Evolutionary conservation across 345 rosid species (phyloP).

Genomic region (Aethionema arabicum): DNA sequence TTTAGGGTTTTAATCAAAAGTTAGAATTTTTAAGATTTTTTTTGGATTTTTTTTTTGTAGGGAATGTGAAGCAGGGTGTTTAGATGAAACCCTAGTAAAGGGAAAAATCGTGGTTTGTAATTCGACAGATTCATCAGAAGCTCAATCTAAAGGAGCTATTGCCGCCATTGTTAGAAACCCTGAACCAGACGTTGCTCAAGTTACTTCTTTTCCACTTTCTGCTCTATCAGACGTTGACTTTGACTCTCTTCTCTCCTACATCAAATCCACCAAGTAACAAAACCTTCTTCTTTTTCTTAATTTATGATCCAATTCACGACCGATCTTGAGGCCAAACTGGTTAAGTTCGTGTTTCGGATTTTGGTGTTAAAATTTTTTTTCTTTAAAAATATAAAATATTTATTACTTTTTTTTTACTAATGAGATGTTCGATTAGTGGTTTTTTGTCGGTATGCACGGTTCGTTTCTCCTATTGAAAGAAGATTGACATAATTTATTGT

Average conservation of each 20-base stretch:
- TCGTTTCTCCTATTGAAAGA: no score
- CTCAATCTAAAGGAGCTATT: slow-evolving; percentile 21
- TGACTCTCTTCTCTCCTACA: slow-evolving; percentile 19
- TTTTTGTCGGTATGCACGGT: no score
- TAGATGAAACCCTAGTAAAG: slow-evolving; percentile 17
- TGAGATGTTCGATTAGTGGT: no score
- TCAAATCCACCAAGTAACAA: slow-evolving; percentile 19
- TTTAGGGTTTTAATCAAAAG: background rate
- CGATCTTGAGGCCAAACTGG: no score
- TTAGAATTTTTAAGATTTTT: background rate
- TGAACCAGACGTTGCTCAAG: background rate
- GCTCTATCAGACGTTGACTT: background rate
- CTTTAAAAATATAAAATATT: no score
- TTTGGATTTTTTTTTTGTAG: slow-evolving; percentile 27
- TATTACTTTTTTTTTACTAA: no score
- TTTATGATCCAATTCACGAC: no score
- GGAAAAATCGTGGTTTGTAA: slow-evolving; percentile 39
- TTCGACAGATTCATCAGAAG: fast-evolving
- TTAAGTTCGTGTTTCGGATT: no score
- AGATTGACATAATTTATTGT: no score
- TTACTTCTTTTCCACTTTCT: slow-evolving; percentile 23
- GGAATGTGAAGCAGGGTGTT: background rate
- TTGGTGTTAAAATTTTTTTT: no score
- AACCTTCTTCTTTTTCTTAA: background rate
- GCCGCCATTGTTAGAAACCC: slow-evolving; percentile 10